Conservation (phyloP, 306 rosid genomes). For the Fagus sylvatica region DNA sequence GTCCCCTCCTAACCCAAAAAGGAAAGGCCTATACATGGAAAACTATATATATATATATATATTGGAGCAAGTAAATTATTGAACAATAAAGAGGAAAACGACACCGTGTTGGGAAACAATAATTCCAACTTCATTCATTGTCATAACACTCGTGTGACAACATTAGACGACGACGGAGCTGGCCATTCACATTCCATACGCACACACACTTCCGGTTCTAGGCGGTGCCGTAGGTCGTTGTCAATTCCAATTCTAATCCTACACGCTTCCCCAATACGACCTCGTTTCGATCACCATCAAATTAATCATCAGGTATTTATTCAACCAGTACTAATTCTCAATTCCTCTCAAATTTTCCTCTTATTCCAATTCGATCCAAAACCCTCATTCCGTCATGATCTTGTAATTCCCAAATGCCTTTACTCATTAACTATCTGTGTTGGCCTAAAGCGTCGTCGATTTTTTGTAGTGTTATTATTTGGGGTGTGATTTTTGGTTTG, state of each 20-base stretch:
- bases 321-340: too few relatives aligned
- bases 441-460: background rate
- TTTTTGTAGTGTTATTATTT: background rate
- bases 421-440: background rate
- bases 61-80: too few relatives aligned
- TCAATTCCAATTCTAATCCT: background rate
- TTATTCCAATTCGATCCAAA: background rate
- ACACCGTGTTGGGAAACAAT: too few relatives aligned
- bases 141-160: too few relatives aligned
- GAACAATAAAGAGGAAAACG: too few relatives aligned
- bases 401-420: background rate
- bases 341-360: background rate
- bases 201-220: slow-evolving; percentile 10
- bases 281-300: slow-evolving; percentile 14
- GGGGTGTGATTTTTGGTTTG: background rate
- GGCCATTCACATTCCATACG: background rate
- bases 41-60: too few relatives aligned
- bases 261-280: background rate
- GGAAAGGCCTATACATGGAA: too few relatives aligned
- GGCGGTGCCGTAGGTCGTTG: slow-evolving; percentile 22
- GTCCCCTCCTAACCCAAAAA: too few relatives aligned
- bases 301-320: slow-evolving; percentile 12
- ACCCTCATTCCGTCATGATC: background rate
- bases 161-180: slow-evolving; percentile 23
- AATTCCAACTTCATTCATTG: too few relatives aligned